Base-by-base conservation (phyloP, 225 moss, liverwort and hornwort genomes). In the Rhytidiadelphus loreus region DNA sequence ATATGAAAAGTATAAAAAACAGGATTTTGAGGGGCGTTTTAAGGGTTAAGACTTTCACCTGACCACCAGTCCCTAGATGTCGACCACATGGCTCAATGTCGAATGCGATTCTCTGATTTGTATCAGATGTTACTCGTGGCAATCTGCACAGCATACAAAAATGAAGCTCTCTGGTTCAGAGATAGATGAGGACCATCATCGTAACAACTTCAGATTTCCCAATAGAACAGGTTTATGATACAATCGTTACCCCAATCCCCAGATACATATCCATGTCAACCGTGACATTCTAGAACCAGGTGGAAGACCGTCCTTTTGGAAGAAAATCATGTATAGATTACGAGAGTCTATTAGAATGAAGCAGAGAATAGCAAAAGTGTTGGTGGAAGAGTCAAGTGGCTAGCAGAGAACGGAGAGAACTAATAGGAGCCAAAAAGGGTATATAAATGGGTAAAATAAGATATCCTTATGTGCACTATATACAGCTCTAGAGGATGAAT, bases 1-100 rank as follows among this genome's bases (percentile, higher is more conserved):
- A 48, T 4, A 21, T 12, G 65, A 52, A 59, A 65, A 35, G 61
- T 48, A 13, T 10, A 20, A 14, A n/a, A n/a, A 74, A 75, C 17
- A 44, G 6, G 33, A 25, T 46, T 44, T n/a, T n/a, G 0, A 5
- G 13, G 30, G 55, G 53, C 15, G 29, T 28, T 57, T 68, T 8
- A 5, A n/a, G 43, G 57, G 57, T 43, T 70, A 55, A 43, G 58
- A 8, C 17, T 58, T 87, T 79, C 84, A 98, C 98, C 95, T 97
- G 97, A 73, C 99, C 99, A 83, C 99, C 99, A 85, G 97, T 96
- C 84, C 94, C 99, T 57, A 99, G 91, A 92, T 96, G 90, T 62
- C 95, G 94, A 37, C 97, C 99, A 79, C 94, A 96, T 64, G 96
- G 96, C 73, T 97, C 99, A 87, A 99, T 97, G 64, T 99, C 97